phyloP scores from a whole-genome alignment of 345 rosid genomes.

The Odontarrhena argentea region DNA sequence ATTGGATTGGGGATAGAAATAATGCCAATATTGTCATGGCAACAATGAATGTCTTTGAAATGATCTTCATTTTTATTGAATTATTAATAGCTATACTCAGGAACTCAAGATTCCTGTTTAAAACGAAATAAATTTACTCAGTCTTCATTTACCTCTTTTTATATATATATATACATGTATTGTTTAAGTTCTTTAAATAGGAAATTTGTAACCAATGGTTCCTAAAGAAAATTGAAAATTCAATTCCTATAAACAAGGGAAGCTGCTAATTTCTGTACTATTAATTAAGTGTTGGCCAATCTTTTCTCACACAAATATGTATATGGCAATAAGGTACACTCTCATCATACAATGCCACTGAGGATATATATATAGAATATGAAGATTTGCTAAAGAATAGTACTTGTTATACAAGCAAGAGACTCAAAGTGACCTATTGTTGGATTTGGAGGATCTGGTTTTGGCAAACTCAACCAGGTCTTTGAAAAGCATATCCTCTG shows the following conservation, averaged over 20 bases:
- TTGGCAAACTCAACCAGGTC: constrained; percentile 87
- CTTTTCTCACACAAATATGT: background rate
- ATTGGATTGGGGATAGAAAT: constrained; percentile 8
- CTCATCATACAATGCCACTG: constrained; percentile 13
- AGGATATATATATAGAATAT: background rate
- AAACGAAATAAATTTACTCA: no score
- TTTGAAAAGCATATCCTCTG: constrained; percentile 81
- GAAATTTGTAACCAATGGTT: constrained; percentile 7
- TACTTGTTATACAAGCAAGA: constrained; percentile 26
- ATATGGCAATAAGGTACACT: constrained; percentile 16
- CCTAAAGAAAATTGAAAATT: background rate
- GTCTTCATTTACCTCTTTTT: background rate
- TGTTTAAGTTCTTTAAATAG: constrained; percentile 12
- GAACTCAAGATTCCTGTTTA: no score
- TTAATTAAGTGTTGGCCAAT: no score
- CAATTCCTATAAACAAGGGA: background rate
- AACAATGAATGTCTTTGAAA: constrained; percentile 3
- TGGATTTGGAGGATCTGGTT: constrained; percentile 73
- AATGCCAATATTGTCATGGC: constrained; percentile 8
- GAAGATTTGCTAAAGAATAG: constrained; percentile 3
- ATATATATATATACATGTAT: no score
- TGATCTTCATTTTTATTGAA: constrained; percentile 19
- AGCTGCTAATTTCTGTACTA: no score
- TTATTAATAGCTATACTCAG: background rate
- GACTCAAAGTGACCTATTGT: constrained; percentile 51